These are phyloP conservation scores for Postia placenta DNA, from an alignment of 768 basidiomycete genomes.

Conservation along the genomic window DNA sequence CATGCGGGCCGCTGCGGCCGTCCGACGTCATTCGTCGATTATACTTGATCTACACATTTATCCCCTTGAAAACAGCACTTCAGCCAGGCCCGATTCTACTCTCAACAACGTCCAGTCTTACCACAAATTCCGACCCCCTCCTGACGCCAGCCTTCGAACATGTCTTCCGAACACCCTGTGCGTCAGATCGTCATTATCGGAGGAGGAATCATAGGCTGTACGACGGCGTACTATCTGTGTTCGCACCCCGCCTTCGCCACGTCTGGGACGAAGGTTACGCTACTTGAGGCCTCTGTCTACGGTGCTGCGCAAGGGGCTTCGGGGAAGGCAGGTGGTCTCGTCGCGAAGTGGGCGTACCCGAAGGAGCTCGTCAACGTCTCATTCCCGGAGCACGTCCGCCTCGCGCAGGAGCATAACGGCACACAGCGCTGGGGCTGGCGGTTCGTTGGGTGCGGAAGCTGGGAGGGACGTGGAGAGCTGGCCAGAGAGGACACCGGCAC, in stretches of 20 bases:
- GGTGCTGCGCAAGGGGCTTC: conserved; percentile 75
- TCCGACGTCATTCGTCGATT: too few relatives aligned
- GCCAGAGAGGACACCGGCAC: conserved; percentile 14
- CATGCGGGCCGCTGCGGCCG: too few relatives aligned
- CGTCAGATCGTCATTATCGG: conserved; percentile 68
- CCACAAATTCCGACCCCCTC: too few relatives aligned
- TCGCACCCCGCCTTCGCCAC: conserved; percentile 44
- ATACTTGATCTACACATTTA: too few relatives aligned
- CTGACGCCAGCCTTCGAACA: too few relatives aligned
- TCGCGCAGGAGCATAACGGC: conserved; percentile 68
- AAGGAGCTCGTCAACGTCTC: conserved; percentile 65
- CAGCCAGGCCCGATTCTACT: too few relatives aligned
- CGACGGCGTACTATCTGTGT: conserved; percentile 76
- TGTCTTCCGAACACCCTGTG: conserved; percentile 1
- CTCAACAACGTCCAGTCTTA: too few relatives aligned
- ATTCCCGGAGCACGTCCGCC: conserved; percentile 64
- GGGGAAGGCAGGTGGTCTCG: conserved; percentile 80
- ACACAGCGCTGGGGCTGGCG: conserved; percentile 79
- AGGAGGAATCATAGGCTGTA: conserved; percentile 82
- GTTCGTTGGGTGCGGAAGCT: conserved; percentile 63
- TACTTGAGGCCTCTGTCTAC: conserved; percentile 64
- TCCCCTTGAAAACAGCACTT: too few relatives aligned
- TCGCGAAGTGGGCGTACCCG: conserved; percentile 83
- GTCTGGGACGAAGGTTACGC: conserved; percentile 40
- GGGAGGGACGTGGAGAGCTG: conserved; percentile 57